phyloP scores from a whole-genome alignment of 2,329 filamentous ascomycete species.

The Fusarium secorum region DNA sequence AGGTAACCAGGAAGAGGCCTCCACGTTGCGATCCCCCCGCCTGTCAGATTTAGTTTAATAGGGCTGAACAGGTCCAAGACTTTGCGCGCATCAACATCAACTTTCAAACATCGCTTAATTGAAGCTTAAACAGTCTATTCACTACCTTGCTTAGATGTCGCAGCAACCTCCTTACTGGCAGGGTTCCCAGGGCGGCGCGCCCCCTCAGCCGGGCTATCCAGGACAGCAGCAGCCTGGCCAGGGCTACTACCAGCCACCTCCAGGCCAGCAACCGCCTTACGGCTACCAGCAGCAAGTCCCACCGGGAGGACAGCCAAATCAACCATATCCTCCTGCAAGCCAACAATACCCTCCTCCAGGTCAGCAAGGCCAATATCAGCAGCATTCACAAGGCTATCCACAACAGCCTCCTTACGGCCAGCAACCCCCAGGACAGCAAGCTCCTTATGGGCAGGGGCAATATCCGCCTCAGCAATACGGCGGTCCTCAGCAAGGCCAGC shows the following conservation, averaged over 20 bases:
- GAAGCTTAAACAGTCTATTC: not conserved
- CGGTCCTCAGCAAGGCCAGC: constrained; percentile 17
- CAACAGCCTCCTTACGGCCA: constrained; percentile 20
- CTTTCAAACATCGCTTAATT: not conserved
- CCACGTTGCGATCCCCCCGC: not conserved
- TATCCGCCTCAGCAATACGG: constrained; percentile 30
- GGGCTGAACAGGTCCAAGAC: not conserved
- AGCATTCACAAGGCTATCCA: not conserved
- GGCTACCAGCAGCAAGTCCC: constrained; percentile 15
- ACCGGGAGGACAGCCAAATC: constrained; percentile 1
- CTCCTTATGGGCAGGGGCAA: constrained; percentile 6
- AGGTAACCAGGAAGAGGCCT: constrained; percentile 9
- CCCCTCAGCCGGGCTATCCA: constrained; percentile 14
- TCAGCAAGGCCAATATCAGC: constrained; percentile 4
- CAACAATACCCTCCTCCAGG: constrained; percentile 8
- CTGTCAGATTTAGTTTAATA: not conserved
- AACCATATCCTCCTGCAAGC: constrained; percentile 13
- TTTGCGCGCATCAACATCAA: not conserved
- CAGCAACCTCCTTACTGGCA: constrained; percentile 37
- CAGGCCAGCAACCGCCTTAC: constrained; percentile 23
- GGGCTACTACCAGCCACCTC: constrained; percentile 21
- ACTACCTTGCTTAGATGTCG: not conserved
- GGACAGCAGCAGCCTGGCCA: constrained; percentile 16
- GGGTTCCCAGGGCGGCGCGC: not conserved
- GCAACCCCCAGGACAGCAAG: constrained; percentile 35